These are phyloP conservation scores for Earliella scabrosa DNA, from an alignment of 1,284 basidiomycete species.

Conservation along the genomic window DNA sequence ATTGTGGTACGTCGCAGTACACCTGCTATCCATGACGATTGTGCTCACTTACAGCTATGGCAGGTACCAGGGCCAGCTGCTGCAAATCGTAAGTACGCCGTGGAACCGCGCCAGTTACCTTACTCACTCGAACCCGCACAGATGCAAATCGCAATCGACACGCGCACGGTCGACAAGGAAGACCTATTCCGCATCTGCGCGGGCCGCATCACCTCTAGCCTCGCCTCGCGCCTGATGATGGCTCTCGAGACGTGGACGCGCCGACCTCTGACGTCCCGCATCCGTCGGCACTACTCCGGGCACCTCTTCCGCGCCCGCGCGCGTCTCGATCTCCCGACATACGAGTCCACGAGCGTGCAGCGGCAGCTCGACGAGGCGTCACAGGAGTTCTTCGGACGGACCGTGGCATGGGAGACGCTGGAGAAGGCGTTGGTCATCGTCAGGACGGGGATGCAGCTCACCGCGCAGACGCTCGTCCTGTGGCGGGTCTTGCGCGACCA, in stretches of 20 bases:
- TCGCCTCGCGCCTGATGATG: conserved; percentile 49
- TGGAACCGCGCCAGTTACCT: not conserved
- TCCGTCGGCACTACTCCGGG: conserved; percentile 64
- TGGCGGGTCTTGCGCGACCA: conserved; percentile 60
- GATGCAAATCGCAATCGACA: conserved; percentile 67
- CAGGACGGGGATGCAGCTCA: conserved; percentile 52
- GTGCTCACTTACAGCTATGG: not conserved
- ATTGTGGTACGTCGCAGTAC: conserved; percentile 48
- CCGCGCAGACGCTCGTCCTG: conserved; percentile 67
- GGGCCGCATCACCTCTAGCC: conserved; percentile 56
- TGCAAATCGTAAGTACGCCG: conserved; percentile 41
- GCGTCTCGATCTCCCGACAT: conserved; percentile 77
- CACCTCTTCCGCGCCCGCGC: conserved; percentile 68
- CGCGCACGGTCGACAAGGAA: conserved; percentile 60
- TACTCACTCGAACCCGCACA: not conserved
- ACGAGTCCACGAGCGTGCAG: conserved; percentile 64
- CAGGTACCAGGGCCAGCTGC: conserved; percentile 71
- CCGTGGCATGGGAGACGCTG: conserved; percentile 65
- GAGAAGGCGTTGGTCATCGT: conserved; percentile 44
- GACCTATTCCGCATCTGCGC: conserved; percentile 58
- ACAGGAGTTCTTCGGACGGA: conserved; percentile 40
- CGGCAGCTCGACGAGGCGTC: conserved; percentile 62
- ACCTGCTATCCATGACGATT: not conserved
- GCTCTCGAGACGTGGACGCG: conserved; percentile 44
- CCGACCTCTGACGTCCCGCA: conserved; percentile 55